phyloP scores from a whole-genome alignment of 164 flowering plant species.

The Warburgia ugandensis region DNA sequence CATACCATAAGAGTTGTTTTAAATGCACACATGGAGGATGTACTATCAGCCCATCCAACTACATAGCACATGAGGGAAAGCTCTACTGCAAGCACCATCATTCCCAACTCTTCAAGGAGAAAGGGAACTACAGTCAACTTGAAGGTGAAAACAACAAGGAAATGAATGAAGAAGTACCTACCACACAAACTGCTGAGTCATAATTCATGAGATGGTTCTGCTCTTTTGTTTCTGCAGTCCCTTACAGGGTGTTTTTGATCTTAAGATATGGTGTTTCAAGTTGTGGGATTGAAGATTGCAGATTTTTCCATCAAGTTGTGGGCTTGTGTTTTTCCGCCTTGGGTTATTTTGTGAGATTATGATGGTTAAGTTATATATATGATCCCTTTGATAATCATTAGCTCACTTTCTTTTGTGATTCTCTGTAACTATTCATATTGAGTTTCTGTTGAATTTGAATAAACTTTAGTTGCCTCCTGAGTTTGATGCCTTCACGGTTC shows the following conservation, averaged over 20 bases:
- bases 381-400: no score
- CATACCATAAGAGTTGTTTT: slow-evolving; percentile 88
- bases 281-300: not conserved
- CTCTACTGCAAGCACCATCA: slow-evolving; percentile 92
- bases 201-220: not conserved
- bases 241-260: not conserved
- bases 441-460: no score
- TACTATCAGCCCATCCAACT: slow-evolving; percentile 80
- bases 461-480: no score
- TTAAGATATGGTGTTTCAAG: not conserved
- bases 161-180: not conserved
- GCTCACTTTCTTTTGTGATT: no score
- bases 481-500: no score
- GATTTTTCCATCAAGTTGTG: slow-evolving; percentile 1
- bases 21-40: slow-evolving; percentile 91
- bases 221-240: not conserved
- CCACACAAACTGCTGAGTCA: not conserved
- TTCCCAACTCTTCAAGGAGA: slow-evolving; percentile 78
- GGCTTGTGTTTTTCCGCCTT: no score
- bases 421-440: no score
- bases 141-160: slow-evolving; percentile 44
- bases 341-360: no score
- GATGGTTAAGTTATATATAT: no score
- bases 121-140: slow-evolving; percentile 82
- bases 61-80: slow-evolving; percentile 80